These are phyloP conservation scores for Phenoliferia sp. DNA, from an alignment of 1,284 basidiomycete genomes.

Conservation along the genomic window DNA sequence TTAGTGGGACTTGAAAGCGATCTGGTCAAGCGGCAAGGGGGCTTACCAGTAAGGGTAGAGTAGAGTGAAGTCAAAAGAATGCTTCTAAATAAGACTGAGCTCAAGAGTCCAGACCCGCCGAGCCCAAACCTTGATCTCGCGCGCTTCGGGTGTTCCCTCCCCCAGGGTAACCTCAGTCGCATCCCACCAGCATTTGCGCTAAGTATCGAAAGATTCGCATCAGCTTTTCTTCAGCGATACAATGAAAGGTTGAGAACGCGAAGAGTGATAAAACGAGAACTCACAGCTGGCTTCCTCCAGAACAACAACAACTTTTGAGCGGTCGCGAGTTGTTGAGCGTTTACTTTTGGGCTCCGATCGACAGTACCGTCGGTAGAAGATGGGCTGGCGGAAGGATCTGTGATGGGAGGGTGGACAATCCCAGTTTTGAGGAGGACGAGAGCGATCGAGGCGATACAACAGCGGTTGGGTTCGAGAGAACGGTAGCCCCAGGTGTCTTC, in stretches of 20 bases:
- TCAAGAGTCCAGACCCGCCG: constrained; percentile 98
- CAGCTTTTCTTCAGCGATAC: constrained; percentile 9
- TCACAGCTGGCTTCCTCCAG: constrained; percentile 96
- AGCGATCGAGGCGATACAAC: constrained; percentile 96
- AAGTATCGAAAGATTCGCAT: not conserved
- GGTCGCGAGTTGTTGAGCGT: constrained; percentile 89
- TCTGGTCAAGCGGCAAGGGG: too few relatives aligned
- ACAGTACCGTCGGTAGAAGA: not conserved
- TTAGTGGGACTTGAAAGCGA: too few relatives aligned
- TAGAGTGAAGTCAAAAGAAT: too few relatives aligned
- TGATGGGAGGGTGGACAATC: constrained; percentile 61
- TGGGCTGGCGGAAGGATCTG: constrained; percentile 1
- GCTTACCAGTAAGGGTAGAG: too few relatives aligned
- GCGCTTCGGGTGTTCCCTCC: constrained; percentile 48
- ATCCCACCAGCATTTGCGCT: constrained; percentile 99
- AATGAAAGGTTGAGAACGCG: constrained; percentile 2
- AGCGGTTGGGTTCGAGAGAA: constrained; percentile 87
- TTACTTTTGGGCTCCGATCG: constrained; percentile 59
- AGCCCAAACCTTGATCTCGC: constrained; percentile 84
- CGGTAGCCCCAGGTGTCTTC: constrained; percentile 97
- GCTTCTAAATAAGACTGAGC: constrained; percentile 66
- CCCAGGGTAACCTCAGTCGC: constrained; percentile 81
- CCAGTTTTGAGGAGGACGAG: constrained; percentile 96
- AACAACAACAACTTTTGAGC: constrained; percentile 96
- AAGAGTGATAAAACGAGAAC: constrained; percentile 42